Conservation (phyloP, 129 eudicot genomes). For the Heracleum sosnowskyi region DNA sequence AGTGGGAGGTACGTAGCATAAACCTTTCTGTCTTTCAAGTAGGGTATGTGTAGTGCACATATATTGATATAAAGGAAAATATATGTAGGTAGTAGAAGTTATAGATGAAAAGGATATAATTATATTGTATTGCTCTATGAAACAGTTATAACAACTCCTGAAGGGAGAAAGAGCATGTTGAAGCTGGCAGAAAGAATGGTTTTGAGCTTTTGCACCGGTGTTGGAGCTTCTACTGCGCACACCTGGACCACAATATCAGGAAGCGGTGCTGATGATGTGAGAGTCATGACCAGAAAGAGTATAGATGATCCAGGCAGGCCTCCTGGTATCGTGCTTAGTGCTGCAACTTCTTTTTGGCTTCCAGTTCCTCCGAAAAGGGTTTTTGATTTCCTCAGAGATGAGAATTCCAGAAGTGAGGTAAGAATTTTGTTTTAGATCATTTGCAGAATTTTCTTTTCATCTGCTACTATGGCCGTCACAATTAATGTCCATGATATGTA, state of each 20-base stretch:
- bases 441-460: not conserved
- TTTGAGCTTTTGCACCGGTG: constrained; percentile 80
- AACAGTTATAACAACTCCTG: constrained; percentile 74
- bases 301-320: constrained; percentile 98
- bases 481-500: not conserved
- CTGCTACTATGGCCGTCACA: not conserved
- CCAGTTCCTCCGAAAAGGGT: constrained; percentile 81
- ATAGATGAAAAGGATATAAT: not conserved
- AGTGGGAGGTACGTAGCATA: constrained; percentile 46
- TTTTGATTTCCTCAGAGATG: constrained; percentile 76
- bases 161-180: constrained; percentile 95
- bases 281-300: constrained; percentile 94
- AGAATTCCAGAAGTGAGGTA: constrained; percentile 83
- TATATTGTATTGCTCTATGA: not conserved
- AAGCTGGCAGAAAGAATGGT: constrained; percentile 96
- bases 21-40: not conserved
- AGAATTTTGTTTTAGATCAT: not conserved
- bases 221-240: constrained; percentile 93
- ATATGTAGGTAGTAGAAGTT: not conserved
- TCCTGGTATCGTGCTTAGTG: constrained; percentile 90
- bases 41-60: not conserved
- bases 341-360: constrained; percentile 98
- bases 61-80: not conserved
- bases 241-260: constrained; percentile 93
- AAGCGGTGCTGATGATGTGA: constrained; percentile 81